Evolutionary conservation across 1,139 yeast genomes (phyloP), one percentile per base, ranked within the genome.

Genomic region (Geotrichum europaeum): DNA sequence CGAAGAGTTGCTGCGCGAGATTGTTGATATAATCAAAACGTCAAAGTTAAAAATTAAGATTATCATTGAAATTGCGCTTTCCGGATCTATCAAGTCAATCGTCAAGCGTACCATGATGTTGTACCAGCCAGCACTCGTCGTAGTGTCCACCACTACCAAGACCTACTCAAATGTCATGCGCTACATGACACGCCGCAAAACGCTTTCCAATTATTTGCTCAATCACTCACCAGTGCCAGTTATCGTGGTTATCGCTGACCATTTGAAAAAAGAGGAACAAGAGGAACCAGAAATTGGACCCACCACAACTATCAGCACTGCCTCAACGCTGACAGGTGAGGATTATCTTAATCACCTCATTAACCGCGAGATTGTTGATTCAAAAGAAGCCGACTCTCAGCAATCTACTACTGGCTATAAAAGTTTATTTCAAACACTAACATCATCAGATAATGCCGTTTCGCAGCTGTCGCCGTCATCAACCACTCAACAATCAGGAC

Each of bases 151-250:
- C 6, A 62, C 65, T n/a, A 62, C 65, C 20, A 66, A 62, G 49
- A 63, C 67, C 25, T 66, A 64, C 57, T 55, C 64, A 20, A 66
- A 64, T 28, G 56, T 66, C 53, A 60, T 66, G 63, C 62, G 67
- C 30, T 67, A 67, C 62, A 59, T 61, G 58, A 36, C 57, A 3
- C 53, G 30, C 13, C 67, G 64, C 34, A 67, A 64, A 52, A 62
- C 68, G 28, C 57, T 70, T 22, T 63, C 71, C 24, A 66, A 66
- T 51, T 69, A 69, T 62, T 62, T 70, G 20, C 63, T 69, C 49
- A 68, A 69, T 34, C 66, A 66, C 52, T 63, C 68, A 30, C 70
- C 70, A 0, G 70, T 70, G 4, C 73, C 73, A 1, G 71, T 69
- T 25, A 64, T 69, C 30, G 66, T 69, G 20, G 67, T 67, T 7